These are phyloP conservation scores for Colletotrichum chrysophilum DNA, from an alignment of 2,329 filamentous ascomycete species.

Conservation along the genomic window DNA sequence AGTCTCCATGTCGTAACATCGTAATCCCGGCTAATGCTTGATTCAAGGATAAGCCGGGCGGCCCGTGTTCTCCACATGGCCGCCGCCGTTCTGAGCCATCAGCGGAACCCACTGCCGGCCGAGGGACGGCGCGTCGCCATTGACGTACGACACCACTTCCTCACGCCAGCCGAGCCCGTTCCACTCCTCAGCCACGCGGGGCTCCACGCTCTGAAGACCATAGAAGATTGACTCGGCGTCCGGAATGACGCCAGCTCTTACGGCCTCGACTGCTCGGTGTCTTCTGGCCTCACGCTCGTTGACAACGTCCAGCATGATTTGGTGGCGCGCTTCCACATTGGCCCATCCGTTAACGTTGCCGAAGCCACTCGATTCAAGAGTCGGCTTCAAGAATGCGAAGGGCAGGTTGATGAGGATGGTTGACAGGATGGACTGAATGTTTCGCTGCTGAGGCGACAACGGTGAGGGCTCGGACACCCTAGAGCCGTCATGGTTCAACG, in stretches of 20 bases:
- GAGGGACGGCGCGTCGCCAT: conserved; percentile 46
- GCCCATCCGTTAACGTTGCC: conserved; percentile 57
- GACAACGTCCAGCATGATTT: conserved; percentile 55
- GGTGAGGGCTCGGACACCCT: conserved; percentile 28
- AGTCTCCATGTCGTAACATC: conserved; percentile 20
- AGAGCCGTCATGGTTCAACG: conserved; percentile 36
- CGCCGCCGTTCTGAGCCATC: neutral
- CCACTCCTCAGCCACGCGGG: conserved; percentile 47
- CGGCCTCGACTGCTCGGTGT: conserved; percentile 46
- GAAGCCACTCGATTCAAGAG: conserved; percentile 66
- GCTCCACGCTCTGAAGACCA: conserved; percentile 42
- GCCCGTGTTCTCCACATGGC: neutral
- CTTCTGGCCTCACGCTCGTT: conserved; percentile 64
- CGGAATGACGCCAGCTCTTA: conserved; percentile 39
- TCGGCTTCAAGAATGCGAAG: conserved; percentile 67
- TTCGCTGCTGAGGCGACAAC: conserved; percentile 1
- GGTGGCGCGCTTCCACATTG: conserved; percentile 50
- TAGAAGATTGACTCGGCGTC: conserved; percentile 38
- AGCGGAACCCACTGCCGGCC: conserved; percentile 51
- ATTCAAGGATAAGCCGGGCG: conserved; percentile 22
- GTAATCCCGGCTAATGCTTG: neutral
- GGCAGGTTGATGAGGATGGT: conserved; percentile 74
- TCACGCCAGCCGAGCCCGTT: conserved; percentile 56
- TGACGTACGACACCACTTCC: conserved; percentile 40
- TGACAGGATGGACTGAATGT: conserved; percentile 59